These are phyloP conservation scores for Giardia duodenalis DNA, from an alignment of 208 protist genomes.

Conservation along the genomic window DNA sequence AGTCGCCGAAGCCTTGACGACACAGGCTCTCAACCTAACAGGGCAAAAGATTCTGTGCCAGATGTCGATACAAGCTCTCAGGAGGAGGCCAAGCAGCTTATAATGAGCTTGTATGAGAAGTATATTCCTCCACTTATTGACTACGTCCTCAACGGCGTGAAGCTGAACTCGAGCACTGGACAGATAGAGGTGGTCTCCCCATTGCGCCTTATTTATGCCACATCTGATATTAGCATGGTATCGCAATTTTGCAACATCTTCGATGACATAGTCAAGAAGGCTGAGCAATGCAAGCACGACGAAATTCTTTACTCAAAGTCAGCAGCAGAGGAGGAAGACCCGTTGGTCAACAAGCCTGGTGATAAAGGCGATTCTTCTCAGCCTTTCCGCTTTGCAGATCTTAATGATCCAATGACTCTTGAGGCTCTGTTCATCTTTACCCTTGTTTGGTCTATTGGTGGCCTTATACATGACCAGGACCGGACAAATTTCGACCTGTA, in stretches of 20 bases:
- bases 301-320: constrained; percentile 42
- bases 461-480: constrained; percentile 55
- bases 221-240: constrained; percentile 70
- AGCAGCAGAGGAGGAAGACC: constrained; percentile 55
- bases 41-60: no score
- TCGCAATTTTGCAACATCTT: constrained; percentile 39
- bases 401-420: constrained; percentile 64
- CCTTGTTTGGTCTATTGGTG: constrained; percentile 82
- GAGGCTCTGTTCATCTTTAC: constrained; percentile 79
- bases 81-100: constrained; percentile 41
- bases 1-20: background rate
- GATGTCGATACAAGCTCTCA: constrained; percentile 64
- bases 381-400: constrained; percentile 66
- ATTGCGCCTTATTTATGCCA: constrained; percentile 60
- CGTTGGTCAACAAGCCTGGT: constrained; percentile 56
- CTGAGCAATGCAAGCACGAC: constrained; percentile 28
- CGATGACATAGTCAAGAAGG: constrained; percentile 44
- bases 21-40: no score
- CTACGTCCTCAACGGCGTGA: constrained; percentile 74
- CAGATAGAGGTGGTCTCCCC: constrained; percentile 48
- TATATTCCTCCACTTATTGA: constrained; percentile 66
- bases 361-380: constrained; percentile 60
- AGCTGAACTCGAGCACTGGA: background rate
- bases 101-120: constrained; percentile 65
- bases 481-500: constrained; percentile 74